A percentile compares a stretch with the other conserved stretches of the same genome.
Evolutionary conservation across 768 basidiomycete species (phyloP).

Genomic region (Xerocomellus dryophilus): DNA sequence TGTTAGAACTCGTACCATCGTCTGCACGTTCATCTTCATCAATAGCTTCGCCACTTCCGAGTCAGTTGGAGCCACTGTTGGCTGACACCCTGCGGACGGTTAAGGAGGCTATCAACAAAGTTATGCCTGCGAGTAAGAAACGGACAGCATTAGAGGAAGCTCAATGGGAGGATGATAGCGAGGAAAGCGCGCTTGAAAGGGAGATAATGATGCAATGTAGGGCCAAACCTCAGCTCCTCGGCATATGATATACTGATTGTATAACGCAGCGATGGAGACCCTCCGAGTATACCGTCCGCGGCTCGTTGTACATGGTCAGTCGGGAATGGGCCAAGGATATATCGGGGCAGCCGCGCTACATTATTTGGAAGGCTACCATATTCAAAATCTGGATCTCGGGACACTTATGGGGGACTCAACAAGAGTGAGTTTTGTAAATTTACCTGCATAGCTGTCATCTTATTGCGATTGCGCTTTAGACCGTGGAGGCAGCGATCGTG

Average conservation of each 20-base stretch:
- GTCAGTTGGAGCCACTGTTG: conserved; percentile 80
- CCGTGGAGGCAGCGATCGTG: conserved; percentile 87
- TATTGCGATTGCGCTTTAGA: conserved; percentile 42
- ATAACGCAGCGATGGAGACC: conserved; percentile 77
- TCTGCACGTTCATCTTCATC: conserved; percentile 90
- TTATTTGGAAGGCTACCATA: conserved; percentile 92
- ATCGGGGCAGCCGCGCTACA: conserved; percentile 89
- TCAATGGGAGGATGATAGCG: conserved; percentile 80
- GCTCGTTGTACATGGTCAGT: conserved; percentile 72
- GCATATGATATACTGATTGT: not conserved
- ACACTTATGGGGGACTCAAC: conserved; percentile 85
- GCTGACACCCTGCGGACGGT: conserved; percentile 64
- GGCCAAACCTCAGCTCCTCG: conserved; percentile 21
- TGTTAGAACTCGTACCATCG: conserved; percentile 85
- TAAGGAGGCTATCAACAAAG: conserved; percentile 66
- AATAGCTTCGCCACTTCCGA: conserved; percentile 78
- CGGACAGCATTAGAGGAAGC: conserved; percentile 90
- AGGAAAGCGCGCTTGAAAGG: conserved; percentile 82
- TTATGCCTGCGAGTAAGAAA: conserved; percentile 79
- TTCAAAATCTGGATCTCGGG: conserved; percentile 91
- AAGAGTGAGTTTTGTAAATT: conserved; percentile 51
- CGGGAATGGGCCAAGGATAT: conserved; percentile 90
- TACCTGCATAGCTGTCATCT: not conserved
- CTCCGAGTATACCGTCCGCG: conserved; percentile 88
- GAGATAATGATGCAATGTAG: conserved; percentile 86